These are phyloP conservation scores for Themeda triandra DNA, from an alignment of 176 grass and related monocot species.

Conservation along the genomic window DNA sequence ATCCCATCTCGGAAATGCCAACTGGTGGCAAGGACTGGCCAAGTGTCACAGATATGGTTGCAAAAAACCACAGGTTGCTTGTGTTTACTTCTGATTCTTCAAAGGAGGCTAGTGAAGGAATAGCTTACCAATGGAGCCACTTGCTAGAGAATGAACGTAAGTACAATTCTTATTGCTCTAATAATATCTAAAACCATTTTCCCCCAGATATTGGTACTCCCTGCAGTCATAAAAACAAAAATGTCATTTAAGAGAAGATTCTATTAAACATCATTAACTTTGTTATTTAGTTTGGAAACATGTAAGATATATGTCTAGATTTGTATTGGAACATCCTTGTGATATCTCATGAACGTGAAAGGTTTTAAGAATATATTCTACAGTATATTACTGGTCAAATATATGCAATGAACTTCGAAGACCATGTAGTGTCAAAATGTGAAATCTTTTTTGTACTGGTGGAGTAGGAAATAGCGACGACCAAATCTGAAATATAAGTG, in stretches of 20 bases:
- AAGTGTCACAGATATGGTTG: conserved; percentile 75
- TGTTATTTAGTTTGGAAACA: background rate
- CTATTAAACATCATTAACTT: background rate
- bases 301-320: background rate
- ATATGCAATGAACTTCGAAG: background rate
- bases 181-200: background rate
- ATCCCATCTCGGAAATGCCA: conserved; percentile 87
- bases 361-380: background rate
- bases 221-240: background rate
- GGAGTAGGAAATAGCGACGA: background rate
- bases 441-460: background rate
- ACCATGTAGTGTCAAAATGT: background rate
- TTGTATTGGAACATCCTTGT: background rate
- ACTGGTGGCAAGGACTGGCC: conserved; percentile 81
- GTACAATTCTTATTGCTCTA: conserved; percentile 11
- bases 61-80: conserved; percentile 71
- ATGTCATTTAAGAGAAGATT: background rate
- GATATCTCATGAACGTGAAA: background rate
- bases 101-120: conserved; percentile 87
- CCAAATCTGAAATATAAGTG: background rate
- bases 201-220: background rate
- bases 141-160: conserved; percentile 96
- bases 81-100: conserved; percentile 92
- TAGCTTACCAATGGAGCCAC: conserved; percentile 91
- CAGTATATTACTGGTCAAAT: background rate